Evolutionary conservation across 1,284 basidiomycete genomes (phyloP).

Genomic region (Malassezia caprae): DNA sequence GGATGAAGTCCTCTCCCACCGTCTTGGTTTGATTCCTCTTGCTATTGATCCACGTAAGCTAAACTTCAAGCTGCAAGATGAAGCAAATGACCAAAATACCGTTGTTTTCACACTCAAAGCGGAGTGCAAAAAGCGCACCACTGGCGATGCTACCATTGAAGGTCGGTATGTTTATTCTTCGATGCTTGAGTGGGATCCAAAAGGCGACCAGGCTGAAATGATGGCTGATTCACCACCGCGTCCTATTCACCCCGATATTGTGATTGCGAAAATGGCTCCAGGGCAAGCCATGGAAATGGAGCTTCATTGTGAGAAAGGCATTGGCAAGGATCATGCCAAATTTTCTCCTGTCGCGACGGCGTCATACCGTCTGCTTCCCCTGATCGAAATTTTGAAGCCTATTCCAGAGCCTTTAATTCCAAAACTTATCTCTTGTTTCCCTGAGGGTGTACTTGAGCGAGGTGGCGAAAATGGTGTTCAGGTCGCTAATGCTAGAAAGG

Average conservation of each 20-base stretch:
- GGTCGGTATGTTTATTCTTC: slow-evolving; percentile 61
- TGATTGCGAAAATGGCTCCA: slow-evolving; percentile 85
- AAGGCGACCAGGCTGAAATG: slow-evolving; percentile 64
- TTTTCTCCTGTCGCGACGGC: slow-evolving; percentile 73
- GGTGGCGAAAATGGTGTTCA: slow-evolving; percentile 55
- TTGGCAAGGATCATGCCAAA: slow-evolving; percentile 95
- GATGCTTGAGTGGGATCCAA: slow-evolving; percentile 69
- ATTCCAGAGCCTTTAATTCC: slow-evolving; percentile 56
- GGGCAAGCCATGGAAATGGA: slow-evolving; percentile 77
- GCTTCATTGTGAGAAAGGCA: slow-evolving; percentile 82
- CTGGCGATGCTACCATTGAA: slow-evolving; percentile 51
- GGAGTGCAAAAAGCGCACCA: slow-evolving; percentile 54
- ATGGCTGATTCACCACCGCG: slow-evolving; percentile 55
- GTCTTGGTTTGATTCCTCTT: slow-evolving; percentile 79
- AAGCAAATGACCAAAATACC: slow-evolving; percentile 74
- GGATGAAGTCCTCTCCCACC: slow-evolving; percentile 84
- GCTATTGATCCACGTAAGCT: slow-evolving; percentile 67
- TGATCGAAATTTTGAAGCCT: slow-evolving; percentile 69
- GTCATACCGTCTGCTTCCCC: slow-evolving; percentile 81
- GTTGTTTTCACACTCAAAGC: slow-evolving; percentile 74
- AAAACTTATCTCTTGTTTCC: slow-evolving; percentile 80
- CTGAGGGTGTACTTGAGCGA: slow-evolving; percentile 73
- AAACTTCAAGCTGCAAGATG: slow-evolving; percentile 50
- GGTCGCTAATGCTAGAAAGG: slow-evolving; percentile 62
- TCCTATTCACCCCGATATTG: slow-evolving; percentile 71